phyloP scores from a whole-genome alignment of 2,329 filamentous ascomycete species.

The Exophiala calicioides region DNA sequence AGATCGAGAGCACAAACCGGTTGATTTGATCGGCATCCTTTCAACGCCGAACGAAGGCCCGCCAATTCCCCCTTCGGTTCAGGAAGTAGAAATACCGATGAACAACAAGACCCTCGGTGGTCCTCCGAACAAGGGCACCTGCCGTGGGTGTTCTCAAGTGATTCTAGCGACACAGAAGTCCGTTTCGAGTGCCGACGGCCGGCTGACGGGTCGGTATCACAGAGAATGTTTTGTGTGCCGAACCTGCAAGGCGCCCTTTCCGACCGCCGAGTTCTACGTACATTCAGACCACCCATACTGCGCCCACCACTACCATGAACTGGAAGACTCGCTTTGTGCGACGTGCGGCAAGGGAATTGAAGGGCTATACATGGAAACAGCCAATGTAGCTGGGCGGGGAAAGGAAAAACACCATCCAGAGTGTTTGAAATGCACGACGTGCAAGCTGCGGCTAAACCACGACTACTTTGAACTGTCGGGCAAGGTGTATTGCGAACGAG shows the following conservation, averaged over 20 bases:
- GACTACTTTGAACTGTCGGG: conserved; percentile 91
- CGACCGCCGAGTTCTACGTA: conserved; percentile 90
- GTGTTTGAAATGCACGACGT: conserved; percentile 80
- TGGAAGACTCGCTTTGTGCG: conserved; percentile 83
- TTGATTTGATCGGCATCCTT: conserved; percentile 17
- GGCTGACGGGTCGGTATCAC: conserved; percentile 90
- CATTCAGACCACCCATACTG: conserved; percentile 85
- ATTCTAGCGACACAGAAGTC: conserved; percentile 78
- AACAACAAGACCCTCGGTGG: conserved; percentile 10
- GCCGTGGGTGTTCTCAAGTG: conserved; percentile 74
- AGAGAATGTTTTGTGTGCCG: conserved; percentile 92
- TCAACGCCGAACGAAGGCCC: conserved; percentile 14
- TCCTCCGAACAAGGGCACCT: conserved; percentile 63
- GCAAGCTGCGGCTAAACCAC: conserved; percentile 69
- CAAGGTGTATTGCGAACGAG: conserved; percentile 79
- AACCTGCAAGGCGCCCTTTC: conserved; percentile 77
- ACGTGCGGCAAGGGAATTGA: conserved; percentile 84
- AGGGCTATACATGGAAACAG: conserved; percentile 88
- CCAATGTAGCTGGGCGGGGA: conserved; percentile 40
- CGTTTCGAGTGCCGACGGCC: conserved; percentile 88
- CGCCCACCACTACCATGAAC: conserved; percentile 85
- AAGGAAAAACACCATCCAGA: conserved; percentile 76
- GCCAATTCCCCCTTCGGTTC: conserved; percentile 1
- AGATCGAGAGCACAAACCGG: no score
- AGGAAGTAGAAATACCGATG: conserved; percentile 1